Conservation (phyloP, 2,329 filamentous ascomycete species). For the Fusarium armeniacum region DNA sequence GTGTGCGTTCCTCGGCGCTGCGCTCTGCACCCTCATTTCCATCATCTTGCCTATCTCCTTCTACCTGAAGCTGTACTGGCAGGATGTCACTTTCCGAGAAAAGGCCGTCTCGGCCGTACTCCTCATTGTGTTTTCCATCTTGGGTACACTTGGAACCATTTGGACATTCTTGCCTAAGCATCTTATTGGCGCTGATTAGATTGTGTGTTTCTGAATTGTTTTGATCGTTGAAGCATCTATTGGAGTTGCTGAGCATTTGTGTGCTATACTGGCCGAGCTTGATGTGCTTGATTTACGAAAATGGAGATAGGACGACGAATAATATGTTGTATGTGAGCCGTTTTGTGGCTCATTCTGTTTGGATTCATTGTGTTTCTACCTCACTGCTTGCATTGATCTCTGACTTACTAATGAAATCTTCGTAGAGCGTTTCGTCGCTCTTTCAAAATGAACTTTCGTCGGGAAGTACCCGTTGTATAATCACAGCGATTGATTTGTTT, state of each 20-base stretch:
- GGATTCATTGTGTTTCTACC: not conserved
- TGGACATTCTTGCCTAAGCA: slow-evolving; percentile 91
- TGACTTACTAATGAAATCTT: not conserved
- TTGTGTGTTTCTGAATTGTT: not conserved
- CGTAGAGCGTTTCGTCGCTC: not conserved
- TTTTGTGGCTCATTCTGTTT: not conserved
- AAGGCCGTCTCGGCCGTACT: slow-evolving; percentile 76
- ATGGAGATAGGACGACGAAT: slow-evolving; percentile 20
- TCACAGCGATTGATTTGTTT: not conserved
- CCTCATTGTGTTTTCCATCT: slow-evolving; percentile 75
- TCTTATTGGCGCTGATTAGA: slow-evolving; percentile 69
- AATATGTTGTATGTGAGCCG: slow-evolving; percentile 16
- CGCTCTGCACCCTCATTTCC: slow-evolving; percentile 94
- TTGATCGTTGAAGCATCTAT: slow-evolving; percentile 20
- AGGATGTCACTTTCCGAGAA: slow-evolving; percentile 75
- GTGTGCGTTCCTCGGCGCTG: slow-evolving; percentile 90
- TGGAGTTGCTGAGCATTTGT: slow-evolving; percentile 23
- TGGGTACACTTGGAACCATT: slow-evolving; percentile 84
- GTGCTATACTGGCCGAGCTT: not conserved
- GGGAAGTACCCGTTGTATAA: slow-evolving; percentile 11
- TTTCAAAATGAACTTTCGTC: not conserved
- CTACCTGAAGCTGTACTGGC: slow-evolving; percentile 88
- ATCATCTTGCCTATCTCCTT: slow-evolving; percentile 90
- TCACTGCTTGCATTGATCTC: not conserved
- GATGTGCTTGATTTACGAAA: slow-evolving; percentile 1